A percentile compares a stretch with the other conserved stretches of the same genome.
Conservation (phyloP, 129 eudicot species). For the Heracleum sosnowskyi region DNA sequence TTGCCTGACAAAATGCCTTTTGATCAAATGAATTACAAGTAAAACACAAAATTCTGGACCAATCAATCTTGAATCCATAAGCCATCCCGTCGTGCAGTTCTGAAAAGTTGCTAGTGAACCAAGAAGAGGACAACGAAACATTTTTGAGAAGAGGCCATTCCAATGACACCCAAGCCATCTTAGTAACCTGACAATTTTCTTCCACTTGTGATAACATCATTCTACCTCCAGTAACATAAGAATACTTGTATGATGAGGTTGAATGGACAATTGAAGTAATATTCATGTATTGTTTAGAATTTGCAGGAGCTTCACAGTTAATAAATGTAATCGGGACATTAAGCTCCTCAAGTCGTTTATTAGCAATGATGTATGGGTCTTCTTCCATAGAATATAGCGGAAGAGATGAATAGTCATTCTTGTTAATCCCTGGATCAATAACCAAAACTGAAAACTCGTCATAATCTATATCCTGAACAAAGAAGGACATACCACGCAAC, state of each 20-base stretch:
- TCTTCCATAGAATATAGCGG: constrained; percentile 7
- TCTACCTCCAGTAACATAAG: not conserved
- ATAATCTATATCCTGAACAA: constrained; percentile 15
- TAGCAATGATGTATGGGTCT: not conserved
- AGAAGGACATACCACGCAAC: not conserved
- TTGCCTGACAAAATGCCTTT: not conserved
- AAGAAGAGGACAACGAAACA: not conserved
- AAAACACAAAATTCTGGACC: not conserved
- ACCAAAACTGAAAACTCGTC: constrained; percentile 14
- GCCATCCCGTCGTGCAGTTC: not conserved
- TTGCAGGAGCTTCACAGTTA: not conserved
- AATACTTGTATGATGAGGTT: not conserved
- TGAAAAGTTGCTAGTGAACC: not conserved
- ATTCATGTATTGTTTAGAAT: not conserved
- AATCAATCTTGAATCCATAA: constrained; percentile 3
- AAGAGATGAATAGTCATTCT: constrained; percentile 14
- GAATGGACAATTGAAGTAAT: not conserved
- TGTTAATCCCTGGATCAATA: not conserved
- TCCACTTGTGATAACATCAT: constrained; percentile 1
- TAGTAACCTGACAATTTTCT: not conserved
- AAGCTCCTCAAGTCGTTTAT: not conserved
- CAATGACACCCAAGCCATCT: not conserved
- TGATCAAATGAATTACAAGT: not conserved
- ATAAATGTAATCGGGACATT: not conserved
- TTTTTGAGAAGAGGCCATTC: not conserved